These are phyloP conservation scores for Termitomyces sp. DNA, from an alignment of 768 basidiomycete genomes.

Conservation along the genomic window DNA sequence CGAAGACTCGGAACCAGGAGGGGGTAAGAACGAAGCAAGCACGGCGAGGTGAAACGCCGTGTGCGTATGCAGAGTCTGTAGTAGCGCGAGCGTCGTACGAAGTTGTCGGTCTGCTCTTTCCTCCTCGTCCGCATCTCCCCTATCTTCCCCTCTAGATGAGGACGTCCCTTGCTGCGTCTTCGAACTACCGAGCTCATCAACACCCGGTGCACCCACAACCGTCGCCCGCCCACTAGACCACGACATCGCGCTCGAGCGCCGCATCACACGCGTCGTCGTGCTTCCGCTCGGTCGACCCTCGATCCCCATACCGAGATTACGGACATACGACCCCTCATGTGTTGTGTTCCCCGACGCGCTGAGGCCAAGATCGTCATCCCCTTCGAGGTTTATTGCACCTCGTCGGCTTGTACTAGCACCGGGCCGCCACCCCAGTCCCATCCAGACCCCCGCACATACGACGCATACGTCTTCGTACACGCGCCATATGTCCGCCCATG, in stretches of 20 bases:
- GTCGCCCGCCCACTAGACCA: conserved; percentile 41
- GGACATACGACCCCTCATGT: conserved; percentile 30
- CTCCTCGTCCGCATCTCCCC: conserved; percentile 20
- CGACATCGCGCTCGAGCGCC: conserved; percentile 49
- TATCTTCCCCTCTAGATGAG: not conserved
- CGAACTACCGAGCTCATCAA: conserved; percentile 16
- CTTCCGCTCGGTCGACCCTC: conserved; percentile 48
- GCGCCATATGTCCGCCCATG: conserved; percentile 75
- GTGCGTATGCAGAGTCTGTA: conserved; percentile 69
- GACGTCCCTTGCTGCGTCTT: not conserved
- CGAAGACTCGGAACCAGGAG: not conserved
- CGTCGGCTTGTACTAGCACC: conserved; percentile 37
- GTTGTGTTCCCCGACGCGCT: conserved; percentile 2
- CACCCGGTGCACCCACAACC: conserved; percentile 25
- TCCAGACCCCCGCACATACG: conserved; percentile 80
- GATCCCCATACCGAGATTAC: conserved; percentile 67
- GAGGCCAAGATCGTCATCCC: conserved; percentile 58
- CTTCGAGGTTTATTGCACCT: conserved; percentile 63
- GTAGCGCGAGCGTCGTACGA: conserved; percentile 50
- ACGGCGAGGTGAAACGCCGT: conserved; percentile 55
- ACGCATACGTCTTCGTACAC: conserved; percentile 85
- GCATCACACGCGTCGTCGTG: conserved; percentile 24
- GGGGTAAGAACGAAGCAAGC: conserved; percentile 31
- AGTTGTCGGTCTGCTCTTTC: conserved; percentile 31
- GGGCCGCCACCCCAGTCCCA: conserved; percentile 72